Conservation (phyloP, 2,329 filamentous ascomycete species). For the Penicillium hordei region DNA sequence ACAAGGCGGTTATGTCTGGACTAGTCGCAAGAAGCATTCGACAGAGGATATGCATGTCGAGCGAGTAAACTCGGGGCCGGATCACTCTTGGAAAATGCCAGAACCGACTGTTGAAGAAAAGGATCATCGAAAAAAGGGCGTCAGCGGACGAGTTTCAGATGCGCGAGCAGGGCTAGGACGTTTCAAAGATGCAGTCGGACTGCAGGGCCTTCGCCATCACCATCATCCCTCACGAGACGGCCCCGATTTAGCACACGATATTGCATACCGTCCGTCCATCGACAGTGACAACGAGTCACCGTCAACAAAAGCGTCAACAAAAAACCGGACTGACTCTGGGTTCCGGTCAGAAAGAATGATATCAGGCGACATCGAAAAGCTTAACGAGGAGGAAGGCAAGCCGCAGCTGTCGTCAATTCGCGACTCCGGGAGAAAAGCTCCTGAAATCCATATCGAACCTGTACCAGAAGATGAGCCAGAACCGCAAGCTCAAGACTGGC, state of each 20-base stretch:
- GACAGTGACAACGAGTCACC: constrained; percentile 32
- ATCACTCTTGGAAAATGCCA: constrained; percentile 32
- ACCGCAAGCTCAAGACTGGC: constrained; percentile 18
- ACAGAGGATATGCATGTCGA: constrained; percentile 41
- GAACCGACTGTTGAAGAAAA: constrained; percentile 40
- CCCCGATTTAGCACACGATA: constrained; percentile 31
- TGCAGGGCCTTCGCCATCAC: constrained; percentile 42
- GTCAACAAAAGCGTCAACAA: constrained; percentile 11
- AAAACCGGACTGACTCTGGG: constrained; percentile 16
- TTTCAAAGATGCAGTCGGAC: constrained; percentile 80
- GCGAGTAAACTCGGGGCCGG: constrained; percentile 31
- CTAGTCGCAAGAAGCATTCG: constrained; percentile 40
- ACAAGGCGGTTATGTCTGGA: constrained; percentile 49
- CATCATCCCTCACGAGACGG: constrained; percentile 41
- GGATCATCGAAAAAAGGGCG: constrained; percentile 64
- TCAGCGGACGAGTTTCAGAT: constrained; percentile 75
- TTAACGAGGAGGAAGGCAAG: constrained; percentile 18
- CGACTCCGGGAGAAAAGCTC: constrained; percentile 24
- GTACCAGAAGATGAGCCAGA: constrained; percentile 22
- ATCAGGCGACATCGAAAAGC: constrained; percentile 20
- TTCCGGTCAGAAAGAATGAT: constrained; percentile 19
- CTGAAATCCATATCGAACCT: constrained; percentile 37
- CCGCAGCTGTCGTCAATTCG: constrained; percentile 8
- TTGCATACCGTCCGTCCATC: constrained; percentile 27
- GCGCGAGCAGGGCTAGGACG: constrained; percentile 78